Evolutionary conservation across 2,329 filamentous ascomycete genomes (phyloP), one percentile per base, ranked within the genome.

Genomic region (Penicillium sp.): DNA sequence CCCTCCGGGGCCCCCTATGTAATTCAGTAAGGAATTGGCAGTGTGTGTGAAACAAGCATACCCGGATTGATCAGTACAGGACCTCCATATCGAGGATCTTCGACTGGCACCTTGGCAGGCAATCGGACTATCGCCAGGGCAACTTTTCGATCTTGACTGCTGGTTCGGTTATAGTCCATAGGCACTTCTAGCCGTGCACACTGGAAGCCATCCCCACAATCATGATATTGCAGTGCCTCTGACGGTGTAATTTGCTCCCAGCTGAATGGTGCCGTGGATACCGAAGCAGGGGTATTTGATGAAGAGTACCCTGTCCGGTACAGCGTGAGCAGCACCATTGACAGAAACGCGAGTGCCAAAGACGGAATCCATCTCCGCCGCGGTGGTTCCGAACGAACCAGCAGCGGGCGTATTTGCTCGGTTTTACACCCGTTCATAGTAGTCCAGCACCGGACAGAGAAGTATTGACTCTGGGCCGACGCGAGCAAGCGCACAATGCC

Each of bases 141-240:
- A 13, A 71, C 60, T 13, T 53, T 51, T 29, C 59, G 56, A 11
- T 57, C 42, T 29, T 60, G 25, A 23, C 57, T 48, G 25, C 66
- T 58, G 0, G 53, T 50, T 3, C 56, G 54, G 20, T 67, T 61
- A 55, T 68, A 72, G 47, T 69, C 69, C 52, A 75, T 64, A 0
- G 72, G 73, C 0, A 75, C 62, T 30, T 67, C 56, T 3, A 76
- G 54, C 4, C 67, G 61, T n/a, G 72, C 69, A 43, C 73, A 75
- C 45, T 71, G 61, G 37, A 69, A 68, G 3, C 59, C 64, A 39
- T 61, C 60, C 39, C 66, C 72, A 52, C 72, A 75, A 25, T 60
- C 51, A 41, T 57, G 49, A 32, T 66, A 67, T n/a, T 59, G 37
- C 6, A 67, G 49, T 4, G 47, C 44, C 4, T 43, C 23, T 0